phyloP scores from a whole-genome alignment of 169 alveolate species.

The Cryptosporidium parvum region DNA sequence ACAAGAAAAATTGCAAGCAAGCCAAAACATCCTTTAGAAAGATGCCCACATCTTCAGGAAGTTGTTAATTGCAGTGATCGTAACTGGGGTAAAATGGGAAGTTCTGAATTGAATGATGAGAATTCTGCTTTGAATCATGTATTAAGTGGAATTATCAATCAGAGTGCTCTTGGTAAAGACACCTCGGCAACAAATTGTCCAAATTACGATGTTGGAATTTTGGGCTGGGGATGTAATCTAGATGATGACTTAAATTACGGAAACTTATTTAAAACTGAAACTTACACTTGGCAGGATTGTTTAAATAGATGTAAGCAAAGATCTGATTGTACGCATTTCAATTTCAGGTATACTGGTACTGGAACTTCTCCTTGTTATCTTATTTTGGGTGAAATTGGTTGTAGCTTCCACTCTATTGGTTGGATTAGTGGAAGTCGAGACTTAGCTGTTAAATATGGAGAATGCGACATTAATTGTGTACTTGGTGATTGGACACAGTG shows the following conservation, averaged over 20 bases:
- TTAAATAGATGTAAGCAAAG: constrained; percentile 53
- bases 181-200: constrained; percentile 43
- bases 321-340: constrained; percentile 22
- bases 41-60: constrained; percentile 64
- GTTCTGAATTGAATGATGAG: constrained; percentile 9
- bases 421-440: constrained; percentile 63
- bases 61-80: constrained; percentile 50
- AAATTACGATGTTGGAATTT: constrained; percentile 58
- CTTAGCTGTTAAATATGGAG: constrained; percentile 28
- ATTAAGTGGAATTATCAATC: constrained; percentile 13
- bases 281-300: constrained; percentile 67
- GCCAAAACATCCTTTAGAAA: constrained; percentile 63
- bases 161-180: constrained; percentile 16
- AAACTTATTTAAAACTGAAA: constrained; percentile 15
- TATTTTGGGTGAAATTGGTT: constrained; percentile 64
- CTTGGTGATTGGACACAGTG: constrained; percentile 72
- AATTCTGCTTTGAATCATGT: constrained; percentile 43
- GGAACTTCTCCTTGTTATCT: constrained; percentile 62
- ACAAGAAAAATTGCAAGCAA: constrained; percentile 19
- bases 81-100: constrained; percentile 56
- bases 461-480: constrained; percentile 51
- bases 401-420: constrained; percentile 58
- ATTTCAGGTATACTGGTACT: constrained; percentile 22
- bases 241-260: constrained; percentile 44
- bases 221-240: constrained; percentile 70